phyloP scores from a whole-genome alignment of 352 stramenopile species.

The Phytophthora agathidicida region DNA sequence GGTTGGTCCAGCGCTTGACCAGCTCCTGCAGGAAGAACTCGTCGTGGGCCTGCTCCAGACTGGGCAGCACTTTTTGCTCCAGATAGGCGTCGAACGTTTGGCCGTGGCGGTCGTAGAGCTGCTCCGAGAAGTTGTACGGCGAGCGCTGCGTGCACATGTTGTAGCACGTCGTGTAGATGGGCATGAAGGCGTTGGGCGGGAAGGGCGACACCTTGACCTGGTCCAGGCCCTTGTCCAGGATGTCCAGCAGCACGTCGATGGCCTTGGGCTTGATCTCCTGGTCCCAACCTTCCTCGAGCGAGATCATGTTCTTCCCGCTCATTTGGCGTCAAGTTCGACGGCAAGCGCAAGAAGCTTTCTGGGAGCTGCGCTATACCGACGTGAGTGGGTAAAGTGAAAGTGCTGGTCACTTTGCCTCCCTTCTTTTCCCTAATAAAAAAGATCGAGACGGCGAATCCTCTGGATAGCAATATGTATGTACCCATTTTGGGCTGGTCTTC shows the following conservation, averaged over 20 bases:
- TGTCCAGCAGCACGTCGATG: conserved; percentile 88
- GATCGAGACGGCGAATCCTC: conserved; percentile 23
- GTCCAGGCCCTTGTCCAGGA: conserved; percentile 88
- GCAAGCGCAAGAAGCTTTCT: conserved; percentile 4
- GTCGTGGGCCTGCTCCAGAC: conserved; percentile 88
- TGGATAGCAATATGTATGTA: conserved; percentile 2
- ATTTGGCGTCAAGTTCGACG: conserved; percentile 37
- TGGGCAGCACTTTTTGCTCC: conserved; percentile 91
- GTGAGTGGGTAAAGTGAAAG: too few species aligned
- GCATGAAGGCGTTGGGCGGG: conserved; percentile 87
- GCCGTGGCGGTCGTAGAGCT: conserved; percentile 98
- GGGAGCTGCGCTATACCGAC: too few species aligned
- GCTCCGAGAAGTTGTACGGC: conserved; percentile 99
- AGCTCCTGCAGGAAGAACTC: conserved; percentile 98
- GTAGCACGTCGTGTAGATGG: conserved; percentile 95
- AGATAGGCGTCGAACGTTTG: conserved; percentile 90
- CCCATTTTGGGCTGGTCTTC: too few species aligned
- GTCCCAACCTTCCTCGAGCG: conserved; percentile 88
- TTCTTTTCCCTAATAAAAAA: conserved; percentile 18
- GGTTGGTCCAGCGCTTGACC: conserved; percentile 97
- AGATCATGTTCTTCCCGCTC: conserved; percentile 84
- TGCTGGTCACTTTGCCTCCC: conserved; percentile 18
- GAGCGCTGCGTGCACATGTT: conserved; percentile 99
- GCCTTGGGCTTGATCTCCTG: conserved; percentile 90
- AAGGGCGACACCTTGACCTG: conserved; percentile 84